Conservation (phyloP, 2,329 filamentous ascomycete species). For the Stagonosporopsis vannaccii region DNA sequence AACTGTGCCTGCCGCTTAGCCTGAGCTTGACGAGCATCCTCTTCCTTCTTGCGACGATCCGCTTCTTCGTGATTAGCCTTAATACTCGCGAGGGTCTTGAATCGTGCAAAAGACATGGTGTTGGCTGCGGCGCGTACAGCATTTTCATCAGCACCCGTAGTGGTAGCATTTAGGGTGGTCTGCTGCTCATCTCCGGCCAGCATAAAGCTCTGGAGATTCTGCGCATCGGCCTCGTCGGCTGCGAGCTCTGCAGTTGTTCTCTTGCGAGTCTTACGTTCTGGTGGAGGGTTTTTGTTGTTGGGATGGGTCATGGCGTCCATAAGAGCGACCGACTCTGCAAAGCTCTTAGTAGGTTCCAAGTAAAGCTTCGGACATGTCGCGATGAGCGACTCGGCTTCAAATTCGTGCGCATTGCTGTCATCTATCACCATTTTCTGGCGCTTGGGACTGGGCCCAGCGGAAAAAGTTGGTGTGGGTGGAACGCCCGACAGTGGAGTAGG, state of each 20-base stretch:
- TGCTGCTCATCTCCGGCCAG: slow-evolving; percentile 87
- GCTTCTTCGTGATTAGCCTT: slow-evolving; percentile 78
- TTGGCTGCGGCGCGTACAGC: slow-evolving; percentile 67
- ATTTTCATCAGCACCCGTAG: slow-evolving; percentile 74
- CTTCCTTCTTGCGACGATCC: slow-evolving; percentile 58
- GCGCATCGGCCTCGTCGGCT: slow-evolving; percentile 90
- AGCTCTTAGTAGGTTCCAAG: slow-evolving; percentile 75
- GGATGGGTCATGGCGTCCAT: slow-evolving; percentile 78
- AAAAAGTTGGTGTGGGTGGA: slow-evolving; percentile 65
- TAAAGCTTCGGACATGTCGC: slow-evolving; percentile 77
- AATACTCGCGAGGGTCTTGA: slow-evolving; percentile 89
- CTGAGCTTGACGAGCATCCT: slow-evolving; percentile 55
- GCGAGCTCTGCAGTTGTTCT: slow-evolving; percentile 93
- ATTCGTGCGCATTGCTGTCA: slow-evolving; percentile 72
- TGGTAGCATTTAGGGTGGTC: slow-evolving; percentile 62
- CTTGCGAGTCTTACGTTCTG: slow-evolving; percentile 88
- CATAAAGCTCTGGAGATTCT: slow-evolving; percentile 91
- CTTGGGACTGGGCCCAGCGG: slow-evolving; percentile 72
- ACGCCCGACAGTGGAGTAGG: slow-evolving; percentile 66
- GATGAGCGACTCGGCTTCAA: slow-evolving; percentile 78
- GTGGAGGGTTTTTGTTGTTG: slow-evolving; percentile 76
- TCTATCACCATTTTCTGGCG: slow-evolving; percentile 78
- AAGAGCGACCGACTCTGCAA: slow-evolving; percentile 73
- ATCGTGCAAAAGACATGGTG: slow-evolving; percentile 89
- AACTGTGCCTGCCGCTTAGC: slow-evolving; percentile 51